phyloP scores from a whole-genome alignment of 192 early-diverging fungal genomes.

The Dimargaris xerosporica region DNA sequence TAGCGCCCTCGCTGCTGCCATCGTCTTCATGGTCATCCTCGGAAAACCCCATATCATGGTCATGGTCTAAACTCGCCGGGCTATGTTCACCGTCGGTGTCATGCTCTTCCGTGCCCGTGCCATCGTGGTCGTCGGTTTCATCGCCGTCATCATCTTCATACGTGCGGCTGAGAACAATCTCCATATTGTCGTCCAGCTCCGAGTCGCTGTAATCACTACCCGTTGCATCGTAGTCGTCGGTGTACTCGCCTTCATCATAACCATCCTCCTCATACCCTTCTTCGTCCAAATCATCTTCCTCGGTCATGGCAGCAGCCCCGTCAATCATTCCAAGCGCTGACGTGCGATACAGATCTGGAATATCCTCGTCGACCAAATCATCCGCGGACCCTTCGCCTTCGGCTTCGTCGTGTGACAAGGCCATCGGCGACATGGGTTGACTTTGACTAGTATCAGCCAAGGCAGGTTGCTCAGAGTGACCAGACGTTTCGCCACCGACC shows the following conservation, averaged over 20 bases:
- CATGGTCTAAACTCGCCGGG: conserved; percentile 23
- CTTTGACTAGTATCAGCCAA: no score
- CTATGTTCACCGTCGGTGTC: conserved; percentile 28
- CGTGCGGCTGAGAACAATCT: conserved; percentile 13
- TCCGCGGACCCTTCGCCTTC: conserved; percentile 18
- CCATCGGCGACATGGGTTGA: no score
- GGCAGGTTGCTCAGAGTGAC: no score
- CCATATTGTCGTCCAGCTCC: conserved; percentile 32
- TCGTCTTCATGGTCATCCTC: conserved; percentile 13
- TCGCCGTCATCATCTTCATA: conserved; percentile 20
- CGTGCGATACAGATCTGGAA: conserved; percentile 67
- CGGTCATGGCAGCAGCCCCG: conserved; percentile 49
- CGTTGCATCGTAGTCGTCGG: conserved; percentile 20
- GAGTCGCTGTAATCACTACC: conserved; percentile 43
- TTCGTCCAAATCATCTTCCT: conserved; percentile 43
- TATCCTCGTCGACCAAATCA: conserved; percentile 40
- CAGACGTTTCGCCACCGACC: no score
- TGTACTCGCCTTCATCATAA: conserved; percentile 45
- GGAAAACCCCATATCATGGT: conserved; percentile 31
- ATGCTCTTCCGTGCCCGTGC: conserved; percentile 25
- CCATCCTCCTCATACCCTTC: conserved; percentile 52
- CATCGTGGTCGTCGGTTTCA: conserved; percentile 27
- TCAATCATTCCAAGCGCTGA: conserved; percentile 71
- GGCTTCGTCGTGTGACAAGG: no score
- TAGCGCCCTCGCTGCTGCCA: conserved; percentile 16